Conservation (phyloP, 139 green algal species). For the Volvox reticuliferus region DNA sequence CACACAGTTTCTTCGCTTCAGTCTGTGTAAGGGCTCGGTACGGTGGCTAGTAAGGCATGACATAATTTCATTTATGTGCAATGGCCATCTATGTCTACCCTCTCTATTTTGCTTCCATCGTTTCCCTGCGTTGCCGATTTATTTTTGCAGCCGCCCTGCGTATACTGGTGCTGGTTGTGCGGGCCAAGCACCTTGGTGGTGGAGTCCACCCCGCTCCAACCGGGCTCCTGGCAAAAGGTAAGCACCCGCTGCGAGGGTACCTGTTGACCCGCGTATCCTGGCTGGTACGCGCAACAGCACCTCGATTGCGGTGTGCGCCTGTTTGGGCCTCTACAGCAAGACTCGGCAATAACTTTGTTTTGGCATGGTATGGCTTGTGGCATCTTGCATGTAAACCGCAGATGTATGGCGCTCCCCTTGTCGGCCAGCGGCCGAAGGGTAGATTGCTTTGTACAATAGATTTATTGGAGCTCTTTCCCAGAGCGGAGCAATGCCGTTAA, state of each 20-base stretch:
- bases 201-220: background rate
- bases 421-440: background rate
- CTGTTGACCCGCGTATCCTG: constrained; percentile 42
- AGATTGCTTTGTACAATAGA: background rate
- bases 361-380: background rate
- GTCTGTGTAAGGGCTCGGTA: background rate
- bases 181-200: constrained; percentile 27
- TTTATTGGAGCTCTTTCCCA: background rate
- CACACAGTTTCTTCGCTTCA: background rate
- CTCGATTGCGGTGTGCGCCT: constrained; percentile 32
- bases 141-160: background rate
- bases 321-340: background rate
- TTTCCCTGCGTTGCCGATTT: constrained; percentile 6
- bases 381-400: background rate
- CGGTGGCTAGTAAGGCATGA: background rate
- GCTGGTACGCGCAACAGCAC: constrained; percentile 36
- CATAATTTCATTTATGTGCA: background rate
- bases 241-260: constrained; percentile 34
- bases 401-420: background rate
- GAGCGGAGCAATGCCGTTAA: background rate
- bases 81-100: background rate
- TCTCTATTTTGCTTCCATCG: background rate
- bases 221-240: background rate
- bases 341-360: background rate
- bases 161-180: constrained; percentile 1